A percentile compares a stretch with the other conserved stretches of the same genome.
Evolutionary conservation across 495 filamentous ascomycete genomes (phyloP).

Genomic region (Neurospora sp.): DNA sequence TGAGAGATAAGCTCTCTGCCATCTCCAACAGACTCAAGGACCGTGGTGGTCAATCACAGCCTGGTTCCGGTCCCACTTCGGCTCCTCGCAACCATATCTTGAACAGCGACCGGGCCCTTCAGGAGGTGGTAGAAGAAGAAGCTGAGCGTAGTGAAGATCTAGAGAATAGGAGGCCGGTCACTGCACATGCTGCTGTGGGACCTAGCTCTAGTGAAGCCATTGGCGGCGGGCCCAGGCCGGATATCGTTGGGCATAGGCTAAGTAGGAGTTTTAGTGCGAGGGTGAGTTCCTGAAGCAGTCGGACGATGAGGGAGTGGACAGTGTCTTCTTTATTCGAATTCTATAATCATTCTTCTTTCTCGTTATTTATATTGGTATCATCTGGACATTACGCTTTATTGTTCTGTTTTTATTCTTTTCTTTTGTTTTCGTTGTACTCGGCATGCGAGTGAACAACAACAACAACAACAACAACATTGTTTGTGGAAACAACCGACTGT

Average conservation of each 20-base stretch:
- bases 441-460: neutral
- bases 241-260: neutral
- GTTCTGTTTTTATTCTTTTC: neutral
- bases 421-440: neutral
- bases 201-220: neutral
- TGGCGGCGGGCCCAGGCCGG: neutral
- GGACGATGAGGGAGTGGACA: conserved; percentile 2
- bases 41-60: neutral
- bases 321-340: neutral
- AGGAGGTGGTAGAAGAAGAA: neutral
- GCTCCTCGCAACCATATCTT: neutral
- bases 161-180: conserved; percentile 1
- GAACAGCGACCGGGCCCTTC: neutral
- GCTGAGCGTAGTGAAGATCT: conserved; percentile 1
- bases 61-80: neutral
- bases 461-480: neutral
- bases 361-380: neutral
- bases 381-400: neutral
- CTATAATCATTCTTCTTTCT: neutral
- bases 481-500: neutral
- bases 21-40: conserved; percentile 28
- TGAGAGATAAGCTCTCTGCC: conserved; percentile 31
- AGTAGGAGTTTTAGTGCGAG: conserved; percentile 9
- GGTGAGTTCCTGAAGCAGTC: conserved; percentile 6
- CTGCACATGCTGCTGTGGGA: neutral